phyloP scores from a whole-genome alignment of 371 early-diverging fungal genomes.

The Mortierella sp. region DNA sequence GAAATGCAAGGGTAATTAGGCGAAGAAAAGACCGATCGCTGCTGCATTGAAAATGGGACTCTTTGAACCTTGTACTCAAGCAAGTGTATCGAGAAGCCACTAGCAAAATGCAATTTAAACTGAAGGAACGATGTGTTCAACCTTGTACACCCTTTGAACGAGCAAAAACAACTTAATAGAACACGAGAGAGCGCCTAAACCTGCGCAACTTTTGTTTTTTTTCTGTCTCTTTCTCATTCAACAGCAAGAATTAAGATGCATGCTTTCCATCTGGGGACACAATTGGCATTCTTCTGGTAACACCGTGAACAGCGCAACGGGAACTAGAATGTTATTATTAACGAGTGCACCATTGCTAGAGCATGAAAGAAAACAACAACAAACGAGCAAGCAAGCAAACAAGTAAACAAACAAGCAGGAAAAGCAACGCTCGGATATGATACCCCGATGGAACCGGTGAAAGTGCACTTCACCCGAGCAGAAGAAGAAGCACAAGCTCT shows the following conservation, averaged over 20 bases:
- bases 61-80: neutral
- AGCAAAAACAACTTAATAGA: neutral
- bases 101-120: slow-evolving; percentile 10
- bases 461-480: neutral
- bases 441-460: neutral
- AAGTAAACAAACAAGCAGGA: neutral
- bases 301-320: neutral
- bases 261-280: neutral
- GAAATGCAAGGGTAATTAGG: neutral
- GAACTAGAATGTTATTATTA: neutral
- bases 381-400: neutral
- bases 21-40: neutral
- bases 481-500: too few relatives aligned
- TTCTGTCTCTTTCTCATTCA: neutral
- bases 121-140: neutral
- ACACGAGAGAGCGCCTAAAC: slow-evolving; percentile 9
- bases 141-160: neutral
- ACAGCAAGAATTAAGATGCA: neutral
- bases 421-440: neutral
- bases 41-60: neutral
- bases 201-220: neutral
- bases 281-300: neutral
- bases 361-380: neutral
- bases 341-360: neutral
- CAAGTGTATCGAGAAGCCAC: neutral